Conservation (phyloP, 805 yeast species). For the Scheffersomyces lignosus region DNA sequence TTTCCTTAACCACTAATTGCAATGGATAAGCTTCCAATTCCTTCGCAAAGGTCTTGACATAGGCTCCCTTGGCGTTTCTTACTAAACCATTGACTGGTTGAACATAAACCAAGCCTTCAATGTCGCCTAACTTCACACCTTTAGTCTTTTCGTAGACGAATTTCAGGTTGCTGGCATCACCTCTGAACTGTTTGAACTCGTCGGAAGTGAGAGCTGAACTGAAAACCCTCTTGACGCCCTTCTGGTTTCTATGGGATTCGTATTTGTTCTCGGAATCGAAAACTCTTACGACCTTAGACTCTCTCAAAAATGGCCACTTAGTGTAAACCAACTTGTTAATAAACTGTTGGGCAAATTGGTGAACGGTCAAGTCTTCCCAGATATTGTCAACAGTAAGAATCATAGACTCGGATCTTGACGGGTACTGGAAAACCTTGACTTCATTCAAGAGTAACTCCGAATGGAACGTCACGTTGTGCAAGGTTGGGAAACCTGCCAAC, state of each 20-base stretch:
- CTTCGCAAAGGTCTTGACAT: slow-evolving; percentile 64
- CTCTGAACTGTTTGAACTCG: slow-evolving; percentile 48
- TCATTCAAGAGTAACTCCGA: slow-evolving; percentile 58
- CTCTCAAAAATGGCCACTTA: slow-evolving; percentile 89
- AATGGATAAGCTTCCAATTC: slow-evolving; percentile 64
- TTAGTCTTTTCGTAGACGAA: slow-evolving; percentile 48
- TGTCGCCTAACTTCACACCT: slow-evolving; percentile 60
- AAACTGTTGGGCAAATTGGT: slow-evolving; percentile 64
- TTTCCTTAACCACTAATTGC: slow-evolving; percentile 75
- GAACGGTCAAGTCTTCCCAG: slow-evolving; percentile 54
- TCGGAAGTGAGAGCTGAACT: slow-evolving; percentile 38
- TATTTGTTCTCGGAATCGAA: slow-evolving; percentile 54
- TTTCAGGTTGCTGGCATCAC: slow-evolving; percentile 38
- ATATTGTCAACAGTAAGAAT: slow-evolving; percentile 60
- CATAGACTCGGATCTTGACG: slow-evolving; percentile 81
- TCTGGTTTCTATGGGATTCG: slow-evolving; percentile 34
- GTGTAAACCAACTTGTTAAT: slow-evolving; percentile 66
- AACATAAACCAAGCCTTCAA: slow-evolving; percentile 67
- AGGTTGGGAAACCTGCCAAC: slow-evolving; percentile 88
- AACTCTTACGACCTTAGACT: slow-evolving; percentile 68
- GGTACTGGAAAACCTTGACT: slow-evolving; percentile 78
- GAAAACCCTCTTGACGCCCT: slow-evolving; percentile 20
- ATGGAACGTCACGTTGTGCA: slow-evolving; percentile 65
- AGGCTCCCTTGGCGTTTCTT: slow-evolving; percentile 70
- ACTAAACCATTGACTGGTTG: slow-evolving; percentile 74